Base-by-base conservation (phyloP, 1,284 basidiomycete genomes). In the Tilletia walkeri region DNA sequence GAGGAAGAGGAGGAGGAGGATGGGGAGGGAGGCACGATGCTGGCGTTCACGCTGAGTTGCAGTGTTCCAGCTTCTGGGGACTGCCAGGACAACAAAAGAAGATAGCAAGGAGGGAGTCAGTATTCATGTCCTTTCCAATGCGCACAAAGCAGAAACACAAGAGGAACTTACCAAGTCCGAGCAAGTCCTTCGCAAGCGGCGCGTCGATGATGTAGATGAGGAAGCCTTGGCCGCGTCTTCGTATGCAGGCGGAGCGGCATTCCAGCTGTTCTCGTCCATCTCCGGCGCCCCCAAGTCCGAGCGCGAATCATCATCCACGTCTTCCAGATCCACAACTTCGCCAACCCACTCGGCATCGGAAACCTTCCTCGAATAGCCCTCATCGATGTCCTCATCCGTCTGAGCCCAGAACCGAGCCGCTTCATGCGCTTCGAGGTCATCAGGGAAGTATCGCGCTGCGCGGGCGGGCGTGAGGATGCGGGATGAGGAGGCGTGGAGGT, bases 271-370 rank as follows among this genome's bases (percentile, higher is more conserved):
- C 36, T 63, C 59, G 34, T 41, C 59, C 16, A 63, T 34, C 59
- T 63, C 59, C 12, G 59, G 59, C 36, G 59, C 59, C 30, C 59
- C 59, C 59, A 63, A 63, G 16, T 63, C 59, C 34, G 59, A 63
- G 4, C 59, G 59, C 34, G 59, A 63, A 41, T 63, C 59, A 39
- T 63, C 59, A 20, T 63, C 59, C 12, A 14, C 34, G 14, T 39
- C 36, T 4, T 63, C 59, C 30, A 38, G 18, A 9, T 39, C 59
- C 30, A 3, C 30, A 2, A 5, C 59, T 16, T 3, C 4, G 6
- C 34, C 34, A 36, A 16, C 34, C 59, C 59, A 63, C 34, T 63
- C 59, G 6, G 34, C 59, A 41, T 34, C 59, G 0, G 59, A 38
- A 38, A 34, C 10, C 36, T 20, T 38, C 30, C 18, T 36, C 12